Conservation (phyloP, 2,329 filamentous ascomycete genomes). For the Thermoascus crustaceus region DNA sequence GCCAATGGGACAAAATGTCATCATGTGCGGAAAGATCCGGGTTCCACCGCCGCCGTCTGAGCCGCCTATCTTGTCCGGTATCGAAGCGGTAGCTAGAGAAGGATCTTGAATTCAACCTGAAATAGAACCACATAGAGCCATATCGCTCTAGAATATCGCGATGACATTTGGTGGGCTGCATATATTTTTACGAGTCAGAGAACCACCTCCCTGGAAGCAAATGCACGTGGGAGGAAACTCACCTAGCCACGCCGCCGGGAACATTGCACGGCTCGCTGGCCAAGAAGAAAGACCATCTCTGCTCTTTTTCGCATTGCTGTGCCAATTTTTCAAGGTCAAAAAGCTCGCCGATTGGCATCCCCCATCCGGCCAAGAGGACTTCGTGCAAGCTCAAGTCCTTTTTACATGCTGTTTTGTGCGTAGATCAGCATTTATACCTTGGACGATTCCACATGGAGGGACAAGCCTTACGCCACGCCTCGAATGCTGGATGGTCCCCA, state of each 20-base stretch:
- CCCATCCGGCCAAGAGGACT: slow-evolving; percentile 7
- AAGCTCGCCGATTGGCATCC: slow-evolving; percentile 16
- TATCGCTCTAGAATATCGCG: slow-evolving; percentile 10
- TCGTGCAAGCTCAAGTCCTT: background rate
- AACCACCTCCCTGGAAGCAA: background rate
- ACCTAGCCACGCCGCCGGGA: slow-evolving; percentile 4
- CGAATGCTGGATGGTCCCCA: background rate
- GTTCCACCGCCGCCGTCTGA: slow-evolving; percentile 7
- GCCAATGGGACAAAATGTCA: slow-evolving; percentile 72
- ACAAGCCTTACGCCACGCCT: background rate
- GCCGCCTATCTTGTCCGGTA: slow-evolving; percentile 10
- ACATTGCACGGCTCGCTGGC: slow-evolving; percentile 15
- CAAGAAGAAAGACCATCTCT: slow-evolving; percentile 16
- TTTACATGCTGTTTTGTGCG: background rate
- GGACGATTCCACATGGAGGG: background rate
- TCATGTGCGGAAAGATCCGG: slow-evolving; percentile 62
- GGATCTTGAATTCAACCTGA: background rate
- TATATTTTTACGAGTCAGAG: background rate
- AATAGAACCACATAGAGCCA: no score
- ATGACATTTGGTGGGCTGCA: slow-evolving; percentile 11
- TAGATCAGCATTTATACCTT: background rate
- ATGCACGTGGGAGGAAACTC: background rate
- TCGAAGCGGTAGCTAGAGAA: slow-evolving; percentile 11
- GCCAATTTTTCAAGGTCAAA: slow-evolving; percentile 15
- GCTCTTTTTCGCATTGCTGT: slow-evolving; percentile 10